Percentiles rank a stretch among this genome's conserved stretches.
Evolutionary conservation across 164 flowering plant species (phyloP).

Genomic region (Tinospora cordifolia): DNA sequence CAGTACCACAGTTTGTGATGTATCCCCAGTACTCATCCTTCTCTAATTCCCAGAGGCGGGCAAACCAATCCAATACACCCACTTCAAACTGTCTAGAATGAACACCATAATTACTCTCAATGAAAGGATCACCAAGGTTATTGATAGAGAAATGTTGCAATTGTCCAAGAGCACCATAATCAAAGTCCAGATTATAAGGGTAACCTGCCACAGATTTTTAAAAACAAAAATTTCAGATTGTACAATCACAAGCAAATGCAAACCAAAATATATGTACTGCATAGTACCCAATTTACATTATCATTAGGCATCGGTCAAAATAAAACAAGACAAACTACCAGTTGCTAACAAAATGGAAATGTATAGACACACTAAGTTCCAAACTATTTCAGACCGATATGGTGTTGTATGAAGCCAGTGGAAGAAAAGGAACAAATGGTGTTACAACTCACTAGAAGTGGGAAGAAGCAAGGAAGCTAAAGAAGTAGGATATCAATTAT

Average conservation of each 20-base stretch:
- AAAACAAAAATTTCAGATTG: neutral
- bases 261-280: neutral
- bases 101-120: slow-evolving; percentile 97
- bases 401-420: neutral
- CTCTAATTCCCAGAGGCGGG: slow-evolving; percentile 93
- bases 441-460: too few relatives aligned
- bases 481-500: too few relatives aligned
- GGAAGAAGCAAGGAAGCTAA: too few relatives aligned
- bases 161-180: slow-evolving; percentile 84
- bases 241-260: neutral
- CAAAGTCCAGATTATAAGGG: slow-evolving; percentile 95
- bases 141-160: slow-evolving; percentile 96
- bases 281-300: neutral
- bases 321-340: neutral
- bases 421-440: neutral
- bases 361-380: neutral
- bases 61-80: slow-evolving; percentile 99
- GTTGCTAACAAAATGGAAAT: neutral
- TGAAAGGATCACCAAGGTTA: slow-evolving; percentile 96
- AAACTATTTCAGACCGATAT: neutral
- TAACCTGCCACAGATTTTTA: slow-evolving; percentile 47
- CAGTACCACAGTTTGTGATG: slow-evolving; percentile 97
- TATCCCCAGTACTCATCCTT: slow-evolving; percentile 95
- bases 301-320: neutral
- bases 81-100: slow-evolving; percentile 98